A percentile compares a stretch with the other conserved stretches of the same genome.
phyloP scores from a whole-genome alignment of 805 yeast species.

The Yarrowia porcina region DNA sequence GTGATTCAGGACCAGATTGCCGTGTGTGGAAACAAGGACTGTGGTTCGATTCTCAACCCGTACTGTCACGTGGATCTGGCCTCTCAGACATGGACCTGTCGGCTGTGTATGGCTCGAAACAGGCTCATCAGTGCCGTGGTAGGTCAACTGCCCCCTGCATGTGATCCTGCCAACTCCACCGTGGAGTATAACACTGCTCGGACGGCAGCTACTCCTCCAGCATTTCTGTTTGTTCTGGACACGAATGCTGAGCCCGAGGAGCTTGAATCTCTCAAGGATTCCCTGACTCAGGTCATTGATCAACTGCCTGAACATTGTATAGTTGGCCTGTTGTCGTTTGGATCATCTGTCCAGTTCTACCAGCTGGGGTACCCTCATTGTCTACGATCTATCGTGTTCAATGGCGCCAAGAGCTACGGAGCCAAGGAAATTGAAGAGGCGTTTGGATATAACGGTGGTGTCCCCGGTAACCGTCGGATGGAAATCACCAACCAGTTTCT shows the following conservation, averaged over 20 bases:
- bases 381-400: constrained; percentile 71
- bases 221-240: constrained; percentile 81
- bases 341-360: constrained; percentile 84
- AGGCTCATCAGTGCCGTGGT: constrained; percentile 71
- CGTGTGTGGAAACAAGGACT: constrained; percentile 59
- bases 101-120: constrained; percentile 72
- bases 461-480: not conserved
- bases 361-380: constrained; percentile 67
- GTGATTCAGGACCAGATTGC: constrained; percentile 75
- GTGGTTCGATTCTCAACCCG: constrained; percentile 80
- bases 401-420: constrained; percentile 79
- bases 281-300: constrained; percentile 69
- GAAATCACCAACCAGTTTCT: constrained; percentile 46
- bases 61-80: constrained; percentile 65
- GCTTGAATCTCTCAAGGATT: constrained; percentile 75
- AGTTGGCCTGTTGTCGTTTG: constrained; percentile 81
- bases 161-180: constrained; percentile 63
- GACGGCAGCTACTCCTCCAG: constrained; percentile 79
- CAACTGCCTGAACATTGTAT: constrained; percentile 84
- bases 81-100: constrained; percentile 78
- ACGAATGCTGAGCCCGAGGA: constrained; percentile 84
- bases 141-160: constrained; percentile 79
- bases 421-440: constrained; percentile 53
- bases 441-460: constrained; percentile 46
- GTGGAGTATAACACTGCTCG: constrained; percentile 80